A percentile compares a stretch with the other conserved stretches of the same genome.
These are phyloP conservation scores for Mycosphaerella arachidis DNA, from an alignment of 2,329 filamentous ascomycete genomes.

Conservation along the genomic window DNA sequence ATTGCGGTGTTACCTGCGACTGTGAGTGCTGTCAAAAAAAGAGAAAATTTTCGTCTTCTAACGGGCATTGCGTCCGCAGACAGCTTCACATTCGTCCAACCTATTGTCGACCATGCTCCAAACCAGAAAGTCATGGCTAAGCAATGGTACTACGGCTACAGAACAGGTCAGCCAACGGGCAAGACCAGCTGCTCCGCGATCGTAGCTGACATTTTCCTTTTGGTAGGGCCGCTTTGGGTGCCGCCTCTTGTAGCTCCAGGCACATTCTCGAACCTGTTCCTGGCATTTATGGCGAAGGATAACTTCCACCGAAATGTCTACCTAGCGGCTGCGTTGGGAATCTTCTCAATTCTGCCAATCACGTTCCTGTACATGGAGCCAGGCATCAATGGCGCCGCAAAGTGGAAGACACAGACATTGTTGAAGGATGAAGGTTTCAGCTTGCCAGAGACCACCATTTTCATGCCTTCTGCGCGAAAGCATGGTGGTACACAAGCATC, in stretches of 20 bases:
- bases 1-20: conserved; percentile 22
- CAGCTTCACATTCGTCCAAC: conserved; percentile 35
- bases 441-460: conserved; percentile 23
- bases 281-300: conserved; percentile 17
- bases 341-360: conserved; percentile 35
- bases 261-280: conserved; percentile 31
- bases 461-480: conserved; percentile 20
- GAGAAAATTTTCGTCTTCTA: neutral
- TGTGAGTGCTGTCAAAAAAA: conserved; percentile 11
- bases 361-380: conserved; percentile 39
- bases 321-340: conserved; percentile 19
- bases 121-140: conserved; percentile 34
- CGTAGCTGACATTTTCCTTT: too few relatives aligned
- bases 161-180: conserved; percentile 19
- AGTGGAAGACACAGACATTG: conserved; percentile 37
- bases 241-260: conserved; percentile 35
- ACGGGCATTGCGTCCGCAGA: conserved; percentile 25
- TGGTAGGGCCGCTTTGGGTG: conserved; percentile 32
- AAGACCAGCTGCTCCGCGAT: too few relatives aligned
- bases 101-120: conserved; percentile 32
- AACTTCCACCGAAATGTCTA: conserved; percentile 21
- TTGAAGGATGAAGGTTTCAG: conserved; percentile 27
- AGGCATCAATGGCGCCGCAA: conserved; percentile 36
- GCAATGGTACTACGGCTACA: conserved; percentile 39
- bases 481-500: conserved; percentile 22